Conservation (phyloP, 345 rosid genomes). For the Eucalyptus fibrosa region DNA sequence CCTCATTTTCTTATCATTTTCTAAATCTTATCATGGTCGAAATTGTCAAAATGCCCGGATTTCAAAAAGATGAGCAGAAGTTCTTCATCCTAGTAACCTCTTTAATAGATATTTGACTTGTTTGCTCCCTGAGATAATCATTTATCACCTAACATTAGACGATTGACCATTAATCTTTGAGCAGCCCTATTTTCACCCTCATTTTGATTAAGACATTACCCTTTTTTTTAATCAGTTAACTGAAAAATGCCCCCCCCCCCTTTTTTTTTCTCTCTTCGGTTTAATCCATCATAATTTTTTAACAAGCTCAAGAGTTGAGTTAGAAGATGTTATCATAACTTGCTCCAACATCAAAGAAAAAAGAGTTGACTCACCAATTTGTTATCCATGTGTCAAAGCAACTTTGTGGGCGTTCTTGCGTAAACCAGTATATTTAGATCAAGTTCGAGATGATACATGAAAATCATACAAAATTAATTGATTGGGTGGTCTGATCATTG, state of each 20-base stretch:
- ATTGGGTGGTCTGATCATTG: neutral
- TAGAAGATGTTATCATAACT: neutral
- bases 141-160: neutral
- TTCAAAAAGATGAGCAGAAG: neutral
- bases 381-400: neutral
- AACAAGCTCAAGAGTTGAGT: rapidly evolving
- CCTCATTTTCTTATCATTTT: neutral
- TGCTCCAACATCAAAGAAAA: neutral
- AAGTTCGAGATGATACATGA: neutral
- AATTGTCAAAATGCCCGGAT: neutral
- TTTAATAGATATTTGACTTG: neutral
- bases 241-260: no score
- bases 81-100: neutral
- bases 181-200: neutral
- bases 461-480: neutral
- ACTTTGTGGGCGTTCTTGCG: neutral
- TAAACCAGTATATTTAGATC: neutral
- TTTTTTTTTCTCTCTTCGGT: neutral
- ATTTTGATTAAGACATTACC: neutral
- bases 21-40: neutral
- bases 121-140: neutral
- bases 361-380: neutral
- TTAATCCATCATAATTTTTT: neutral
- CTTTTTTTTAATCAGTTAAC: neutral
- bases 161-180: neutral